Evolutionary conservation across 148 eudicot species (phyloP).

Genomic region (Gaultheria prostrata): DNA sequence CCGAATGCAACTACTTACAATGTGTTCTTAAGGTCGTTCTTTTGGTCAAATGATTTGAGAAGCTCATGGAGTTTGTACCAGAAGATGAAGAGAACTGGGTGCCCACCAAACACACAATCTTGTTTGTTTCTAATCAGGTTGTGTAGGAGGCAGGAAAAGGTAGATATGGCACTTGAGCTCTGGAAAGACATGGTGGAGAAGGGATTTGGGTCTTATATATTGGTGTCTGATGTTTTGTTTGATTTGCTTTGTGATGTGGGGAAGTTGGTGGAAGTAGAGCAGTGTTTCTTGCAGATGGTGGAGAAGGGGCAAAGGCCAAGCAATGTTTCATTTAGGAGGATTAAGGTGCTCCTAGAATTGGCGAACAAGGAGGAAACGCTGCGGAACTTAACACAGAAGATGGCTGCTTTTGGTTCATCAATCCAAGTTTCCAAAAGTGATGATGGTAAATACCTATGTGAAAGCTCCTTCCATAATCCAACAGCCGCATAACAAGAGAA

Average conservation of each 20-base stretch:
- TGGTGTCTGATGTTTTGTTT: conserved; percentile 79
- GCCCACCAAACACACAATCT: conserved; percentile 80
- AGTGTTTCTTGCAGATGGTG: conserved; percentile 81
- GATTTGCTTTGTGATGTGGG: conserved; percentile 81
- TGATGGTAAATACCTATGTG: too few relatives aligned
- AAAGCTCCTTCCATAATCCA: too few relatives aligned
- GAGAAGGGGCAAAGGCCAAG: conserved; percentile 87
- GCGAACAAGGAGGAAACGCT: conserved; percentile 63
- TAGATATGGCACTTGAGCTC: conserved; percentile 77
- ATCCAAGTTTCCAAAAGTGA: conserved; percentile 24
- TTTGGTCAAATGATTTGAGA: conserved; percentile 69
- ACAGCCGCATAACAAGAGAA: too few relatives aligned
- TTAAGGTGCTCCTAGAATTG: conserved; percentile 89
- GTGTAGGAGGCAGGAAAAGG: conserved; percentile 71
- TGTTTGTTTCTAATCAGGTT: conserved; percentile 80
- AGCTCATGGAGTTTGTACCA: conserved; percentile 68
- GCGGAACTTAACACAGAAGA: conserved; percentile 48
- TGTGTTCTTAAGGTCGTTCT: conserved; percentile 65
- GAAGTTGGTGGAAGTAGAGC: conserved; percentile 74
- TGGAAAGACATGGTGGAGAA: conserved; percentile 90
- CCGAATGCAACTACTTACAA: conserved; percentile 86
- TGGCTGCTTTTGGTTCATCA: conserved; percentile 52
- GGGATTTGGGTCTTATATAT: conserved; percentile 72
- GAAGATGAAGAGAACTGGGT: conserved; percentile 60
- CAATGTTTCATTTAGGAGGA: conserved; percentile 69